Percentiles rank a stretch among this genome's conserved stretches.
phyloP scores from a whole-genome alignment of 2,329 filamentous ascomycete genomes.

The Septoria petroselini region DNA sequence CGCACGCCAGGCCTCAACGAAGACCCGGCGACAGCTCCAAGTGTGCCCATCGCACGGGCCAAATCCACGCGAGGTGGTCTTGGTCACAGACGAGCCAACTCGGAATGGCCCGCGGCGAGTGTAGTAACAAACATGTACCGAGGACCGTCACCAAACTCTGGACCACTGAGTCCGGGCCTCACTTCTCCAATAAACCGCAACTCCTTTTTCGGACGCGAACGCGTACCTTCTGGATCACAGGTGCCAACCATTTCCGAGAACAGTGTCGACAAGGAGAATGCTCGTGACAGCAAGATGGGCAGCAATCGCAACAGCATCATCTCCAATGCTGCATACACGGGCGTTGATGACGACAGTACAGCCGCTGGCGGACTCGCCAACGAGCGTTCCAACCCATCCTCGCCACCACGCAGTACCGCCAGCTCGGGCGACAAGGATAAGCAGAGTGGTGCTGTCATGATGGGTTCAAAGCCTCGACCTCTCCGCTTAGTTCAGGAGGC shows the following conservation, averaged over 20 bases:
- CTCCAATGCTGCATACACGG: slow-evolving; percentile 21
- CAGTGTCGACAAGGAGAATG: slow-evolving; percentile 25
- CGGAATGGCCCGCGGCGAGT: slow-evolving; percentile 53
- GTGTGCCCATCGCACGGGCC: slow-evolving; percentile 65
- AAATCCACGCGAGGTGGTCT: slow-evolving; percentile 42
- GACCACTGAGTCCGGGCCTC: slow-evolving; percentile 49
- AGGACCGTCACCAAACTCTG: slow-evolving; percentile 50
- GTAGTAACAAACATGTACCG: slow-evolving; percentile 90
- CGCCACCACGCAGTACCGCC: slow-evolving; percentile 58
- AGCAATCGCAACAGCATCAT: slow-evolving; percentile 29
- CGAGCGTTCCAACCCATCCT: slow-evolving; percentile 48
- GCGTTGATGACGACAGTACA: slow-evolving; percentile 9
- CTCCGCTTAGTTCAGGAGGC: slow-evolving; percentile 82
- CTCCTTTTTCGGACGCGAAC: slow-evolving; percentile 58
- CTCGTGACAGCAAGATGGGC: slow-evolving; percentile 35
- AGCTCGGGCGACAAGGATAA: slow-evolving; percentile 35
- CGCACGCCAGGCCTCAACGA: slow-evolving; percentile 39
- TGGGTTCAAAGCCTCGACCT: slow-evolving; percentile 71
- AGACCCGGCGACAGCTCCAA: slow-evolving; percentile 71
- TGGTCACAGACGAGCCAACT: slow-evolving; percentile 45
- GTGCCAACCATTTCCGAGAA: slow-evolving; percentile 39
- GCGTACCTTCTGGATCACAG: slow-evolving; percentile 45
- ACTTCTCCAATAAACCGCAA: slow-evolving; percentile 54
- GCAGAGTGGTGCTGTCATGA: slow-evolving; percentile 44
- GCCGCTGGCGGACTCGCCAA: slow-evolving; percentile 20